A percentile compares a stretch with the other conserved stretches of the same genome.
These are phyloP conservation scores for Auxenochlorella pyrenoidosa DNA, from an alignment of 139 green algal species.

Conservation along the genomic window DNA sequence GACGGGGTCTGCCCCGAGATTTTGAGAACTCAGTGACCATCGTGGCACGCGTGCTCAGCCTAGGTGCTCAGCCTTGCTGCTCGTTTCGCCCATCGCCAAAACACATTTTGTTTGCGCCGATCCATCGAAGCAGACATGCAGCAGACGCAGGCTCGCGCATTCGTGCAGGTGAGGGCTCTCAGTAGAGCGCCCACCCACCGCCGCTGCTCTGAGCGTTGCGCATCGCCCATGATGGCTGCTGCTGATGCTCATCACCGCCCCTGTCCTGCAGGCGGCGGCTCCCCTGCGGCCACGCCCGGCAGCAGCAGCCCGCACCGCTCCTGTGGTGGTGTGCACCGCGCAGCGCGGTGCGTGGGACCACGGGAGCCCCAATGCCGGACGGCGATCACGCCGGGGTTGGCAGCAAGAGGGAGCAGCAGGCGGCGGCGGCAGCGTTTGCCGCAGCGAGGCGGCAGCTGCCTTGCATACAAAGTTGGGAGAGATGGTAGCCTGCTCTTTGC, in stretches of 20 bases:
- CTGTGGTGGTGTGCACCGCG: background rate
- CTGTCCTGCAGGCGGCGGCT: conserved; percentile 6
- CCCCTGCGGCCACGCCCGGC: background rate
- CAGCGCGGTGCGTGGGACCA: background rate
- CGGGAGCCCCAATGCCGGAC: no score
- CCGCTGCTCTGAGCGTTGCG: background rate
- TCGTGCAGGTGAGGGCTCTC: background rate
- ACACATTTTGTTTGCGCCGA: no score
- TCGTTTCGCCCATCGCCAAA: background rate
- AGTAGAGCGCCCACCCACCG: background rate
- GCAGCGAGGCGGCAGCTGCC: no score
- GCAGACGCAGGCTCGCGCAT: conserved; percentile 8
- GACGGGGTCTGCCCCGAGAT: no score
- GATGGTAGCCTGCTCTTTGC: no score
- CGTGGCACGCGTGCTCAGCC: no score
- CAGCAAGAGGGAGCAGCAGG: no score
- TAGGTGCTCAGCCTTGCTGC: no score
- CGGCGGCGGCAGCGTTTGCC: no score
- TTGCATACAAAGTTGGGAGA: no score
- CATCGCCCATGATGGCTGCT: background rate
- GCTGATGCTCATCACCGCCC: background rate
- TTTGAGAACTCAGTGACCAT: no score
- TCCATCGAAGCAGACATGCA: no score
- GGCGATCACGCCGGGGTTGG: background rate
- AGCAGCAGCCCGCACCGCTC: background rate